Conservation (phyloP, 208 protist species). For the Strigomonas galati region DNA sequence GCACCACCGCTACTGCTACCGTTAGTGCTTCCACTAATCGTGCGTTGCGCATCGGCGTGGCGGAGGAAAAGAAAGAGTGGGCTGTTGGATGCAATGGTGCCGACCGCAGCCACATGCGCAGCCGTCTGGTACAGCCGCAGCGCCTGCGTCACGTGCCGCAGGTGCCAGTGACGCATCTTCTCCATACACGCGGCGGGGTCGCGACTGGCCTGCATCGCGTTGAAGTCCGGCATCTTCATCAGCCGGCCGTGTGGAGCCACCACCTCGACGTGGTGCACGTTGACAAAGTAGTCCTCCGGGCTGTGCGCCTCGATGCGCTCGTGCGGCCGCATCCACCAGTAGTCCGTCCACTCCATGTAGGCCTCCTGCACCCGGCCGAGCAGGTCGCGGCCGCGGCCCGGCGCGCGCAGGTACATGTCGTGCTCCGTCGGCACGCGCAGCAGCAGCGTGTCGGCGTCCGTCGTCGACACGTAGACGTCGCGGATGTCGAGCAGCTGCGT, state of each 20-base stretch:
- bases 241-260: constrained; percentile 34
- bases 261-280: constrained; percentile 21
- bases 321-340: constrained; percentile 31
- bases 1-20: neutral
- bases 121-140: constrained; percentile 21
- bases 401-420: constrained; percentile 62
- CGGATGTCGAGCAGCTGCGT: constrained; percentile 44
- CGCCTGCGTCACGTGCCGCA: constrained; percentile 32
- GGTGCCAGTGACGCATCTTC: constrained; percentile 34
- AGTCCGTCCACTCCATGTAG: constrained; percentile 55
- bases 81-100: neutral
- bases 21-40: too few species aligned
- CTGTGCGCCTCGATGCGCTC: constrained; percentile 27
- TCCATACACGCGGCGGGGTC: constrained; percentile 31
- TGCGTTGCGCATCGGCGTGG: neutral
- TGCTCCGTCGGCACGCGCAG: constrained; percentile 53
- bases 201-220: constrained; percentile 39
- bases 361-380: constrained; percentile 50
- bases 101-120: constrained; percentile 10
- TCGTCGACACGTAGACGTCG: constrained; percentile 28
- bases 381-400: constrained; percentile 49
- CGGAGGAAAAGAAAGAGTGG: neutral
- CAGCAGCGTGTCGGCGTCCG: constrained; percentile 53
- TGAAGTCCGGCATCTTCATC: constrained; percentile 47
- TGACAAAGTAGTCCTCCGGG: constrained; percentile 30